Conservation (phyloP, 2,329 filamentous ascomycete genomes). For the Moelleriella libera region DNA sequence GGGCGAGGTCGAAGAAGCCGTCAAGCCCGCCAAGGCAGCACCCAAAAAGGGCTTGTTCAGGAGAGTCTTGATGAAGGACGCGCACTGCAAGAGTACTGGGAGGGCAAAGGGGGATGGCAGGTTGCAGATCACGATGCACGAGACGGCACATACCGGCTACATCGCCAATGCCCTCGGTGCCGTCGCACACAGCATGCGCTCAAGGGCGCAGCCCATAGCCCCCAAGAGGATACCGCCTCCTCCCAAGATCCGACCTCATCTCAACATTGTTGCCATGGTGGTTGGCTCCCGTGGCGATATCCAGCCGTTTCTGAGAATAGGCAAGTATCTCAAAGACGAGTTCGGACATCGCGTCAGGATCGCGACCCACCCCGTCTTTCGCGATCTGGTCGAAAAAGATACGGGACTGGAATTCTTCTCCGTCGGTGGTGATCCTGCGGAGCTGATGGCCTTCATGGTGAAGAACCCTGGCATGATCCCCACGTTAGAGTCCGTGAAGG, state of each 20-base stretch:
- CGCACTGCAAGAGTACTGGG: conserved; percentile 50
- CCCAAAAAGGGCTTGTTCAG: neutral
- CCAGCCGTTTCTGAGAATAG: conserved; percentile 66
- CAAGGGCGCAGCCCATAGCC: conserved; percentile 2
- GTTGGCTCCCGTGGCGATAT: conserved; percentile 70
- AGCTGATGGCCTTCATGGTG: conserved; percentile 82
- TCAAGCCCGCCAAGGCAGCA: neutral
- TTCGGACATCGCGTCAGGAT: conserved; percentile 65
- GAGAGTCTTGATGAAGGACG: conserved; percentile 24
- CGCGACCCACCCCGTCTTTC: conserved; percentile 66
- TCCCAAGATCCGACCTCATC: conserved; percentile 24
- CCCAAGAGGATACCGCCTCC: conserved; percentile 13
- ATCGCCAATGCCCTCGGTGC: conserved; percentile 60
- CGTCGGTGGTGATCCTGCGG: conserved; percentile 63
- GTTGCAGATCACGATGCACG: conserved; percentile 57
- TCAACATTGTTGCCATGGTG: conserved; percentile 76
- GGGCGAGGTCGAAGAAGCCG: neutral
- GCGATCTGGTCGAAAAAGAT: conserved; percentile 60
- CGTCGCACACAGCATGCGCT: conserved; percentile 30
- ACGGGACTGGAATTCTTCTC: conserved; percentile 67
- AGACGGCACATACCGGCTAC: conserved; percentile 55
- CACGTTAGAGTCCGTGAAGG: conserved; percentile 54
- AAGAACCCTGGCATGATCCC: conserved; percentile 72
- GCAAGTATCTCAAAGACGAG: conserved; percentile 54
- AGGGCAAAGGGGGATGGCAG: conserved; percentile 56